Conservation (phyloP, 305 asterid genomes). For the Fraxinus greggii region DNA sequence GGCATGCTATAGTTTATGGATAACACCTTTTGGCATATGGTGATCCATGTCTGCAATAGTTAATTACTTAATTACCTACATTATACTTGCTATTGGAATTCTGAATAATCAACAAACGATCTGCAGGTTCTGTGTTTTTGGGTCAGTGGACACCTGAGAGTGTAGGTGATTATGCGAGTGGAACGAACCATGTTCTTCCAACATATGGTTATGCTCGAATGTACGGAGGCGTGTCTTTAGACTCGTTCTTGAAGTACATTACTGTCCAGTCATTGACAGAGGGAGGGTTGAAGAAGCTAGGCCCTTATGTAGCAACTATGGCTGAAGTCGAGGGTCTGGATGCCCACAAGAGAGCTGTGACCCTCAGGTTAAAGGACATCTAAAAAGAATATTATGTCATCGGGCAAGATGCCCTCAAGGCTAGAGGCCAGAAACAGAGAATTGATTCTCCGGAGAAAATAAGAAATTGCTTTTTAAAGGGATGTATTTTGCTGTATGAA, state of each 20-base stretch:
- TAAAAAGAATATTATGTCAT: slow-evolving; percentile 37
- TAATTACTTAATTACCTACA: neutral
- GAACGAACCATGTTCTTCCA: slow-evolving; percentile 94
- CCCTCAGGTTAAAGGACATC: slow-evolving; percentile 79
- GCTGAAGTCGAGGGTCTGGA: slow-evolving; percentile 93
- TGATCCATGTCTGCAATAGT: neutral
- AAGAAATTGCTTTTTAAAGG: neutral
- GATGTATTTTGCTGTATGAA: neutral
- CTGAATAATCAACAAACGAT: neutral
- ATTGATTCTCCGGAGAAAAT: neutral
- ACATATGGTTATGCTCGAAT: slow-evolving; percentile 93
- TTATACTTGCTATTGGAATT: neutral
- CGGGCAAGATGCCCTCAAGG: slow-evolving; percentile 24
- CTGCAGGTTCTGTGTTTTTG: slow-evolving; percentile 80
- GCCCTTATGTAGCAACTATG: slow-evolving; percentile 87
- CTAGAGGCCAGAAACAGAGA: neutral
- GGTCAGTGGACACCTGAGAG: slow-evolving; percentile 97
- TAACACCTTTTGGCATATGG: neutral
- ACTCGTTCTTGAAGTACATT: slow-evolving; percentile 83
- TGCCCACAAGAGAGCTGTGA: slow-evolving; percentile 96
- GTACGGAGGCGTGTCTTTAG: slow-evolving; percentile 85
- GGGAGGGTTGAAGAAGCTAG: slow-evolving; percentile 78
- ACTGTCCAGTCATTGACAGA: slow-evolving; percentile 87
- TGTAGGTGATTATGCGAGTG: slow-evolving; percentile 98
- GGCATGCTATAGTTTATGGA: neutral